These are phyloP conservation scores for Aspergillus sp. DNA, from an alignment of 2,329 filamentous ascomycete genomes.

Conservation along the genomic window DNA sequence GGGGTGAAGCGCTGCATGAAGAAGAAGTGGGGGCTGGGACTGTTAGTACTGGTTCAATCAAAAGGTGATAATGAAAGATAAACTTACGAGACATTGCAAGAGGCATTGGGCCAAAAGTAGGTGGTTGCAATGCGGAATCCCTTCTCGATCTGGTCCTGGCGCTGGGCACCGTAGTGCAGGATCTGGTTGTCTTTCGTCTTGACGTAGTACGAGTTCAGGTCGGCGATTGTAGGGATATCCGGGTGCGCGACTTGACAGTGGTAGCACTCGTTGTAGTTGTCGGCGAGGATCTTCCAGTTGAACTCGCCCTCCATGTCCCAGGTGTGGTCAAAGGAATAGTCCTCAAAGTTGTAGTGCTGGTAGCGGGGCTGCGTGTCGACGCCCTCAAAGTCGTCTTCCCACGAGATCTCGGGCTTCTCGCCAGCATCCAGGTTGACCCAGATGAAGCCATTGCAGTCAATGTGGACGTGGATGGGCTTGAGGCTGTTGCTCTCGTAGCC, in stretches of 20 bases:
- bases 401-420: slow-evolving; percentile 48
- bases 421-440: slow-evolving; percentile 59
- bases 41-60: too few relatives aligned
- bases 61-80: not conserved
- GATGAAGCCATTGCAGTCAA: slow-evolving; percentile 57
- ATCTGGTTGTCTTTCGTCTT: slow-evolving; percentile 51
- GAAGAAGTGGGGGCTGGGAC: slow-evolving; percentile 55
- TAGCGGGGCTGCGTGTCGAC: slow-evolving; percentile 50
- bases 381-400: slow-evolving; percentile 54
- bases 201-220: slow-evolving; percentile 56
- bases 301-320: slow-evolving; percentile 59
- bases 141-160: slow-evolving; percentile 48
- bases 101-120: slow-evolving; percentile 37
- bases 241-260: slow-evolving; percentile 24
- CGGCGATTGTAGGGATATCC: slow-evolving; percentile 43
- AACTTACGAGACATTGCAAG: slow-evolving; percentile 34
- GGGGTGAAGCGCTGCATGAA: slow-evolving; percentile 65
- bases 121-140: slow-evolving; percentile 42
- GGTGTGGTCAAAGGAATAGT: slow-evolving; percentile 59
- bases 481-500: slow-evolving; percentile 56
- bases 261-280: slow-evolving; percentile 60
- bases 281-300: slow-evolving; percentile 62
- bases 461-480: slow-evolving; percentile 54
- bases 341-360: slow-evolving; percentile 49
- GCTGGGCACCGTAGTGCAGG: slow-evolving; percentile 48